A percentile compares a stretch with the other conserved stretches of the same genome.
Conservation (phyloP, 2,329 filamentous ascomycete genomes). For the Fonsecaea multimorphosa region DNA sequence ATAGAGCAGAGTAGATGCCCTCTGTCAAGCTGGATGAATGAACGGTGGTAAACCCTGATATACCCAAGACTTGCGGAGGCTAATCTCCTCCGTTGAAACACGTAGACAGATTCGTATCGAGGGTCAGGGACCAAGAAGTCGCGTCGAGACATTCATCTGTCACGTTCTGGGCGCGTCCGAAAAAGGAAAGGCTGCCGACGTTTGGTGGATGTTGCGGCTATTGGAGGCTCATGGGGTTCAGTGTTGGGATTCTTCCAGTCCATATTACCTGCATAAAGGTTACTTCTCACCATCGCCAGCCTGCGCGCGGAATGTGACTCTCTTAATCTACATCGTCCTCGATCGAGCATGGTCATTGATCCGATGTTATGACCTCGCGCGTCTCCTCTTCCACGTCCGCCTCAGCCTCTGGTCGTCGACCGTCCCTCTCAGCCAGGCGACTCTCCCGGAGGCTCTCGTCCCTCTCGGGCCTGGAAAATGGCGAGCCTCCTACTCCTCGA, state of each 20-base stretch:
- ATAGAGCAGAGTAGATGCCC: neutral
- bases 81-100: neutral
- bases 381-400: constrained; percentile 58
- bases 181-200: constrained; percentile 34
- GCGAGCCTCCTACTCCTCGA: constrained; percentile 60
- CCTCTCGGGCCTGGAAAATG: constrained; percentile 67
- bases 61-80: neutral
- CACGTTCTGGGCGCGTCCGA: constrained; percentile 32
- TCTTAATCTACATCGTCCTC: neutral
- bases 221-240: neutral
- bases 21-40: neutral
- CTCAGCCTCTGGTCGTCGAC: constrained; percentile 52
- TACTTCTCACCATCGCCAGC: constrained; percentile 6
- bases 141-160: constrained; percentile 23
- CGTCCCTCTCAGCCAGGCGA: constrained; percentile 57
- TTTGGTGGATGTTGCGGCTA: neutral
- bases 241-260: no score
- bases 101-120: neutral
- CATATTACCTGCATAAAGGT: no score
- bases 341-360: constrained; percentile 27
- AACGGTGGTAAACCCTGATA: neutral
- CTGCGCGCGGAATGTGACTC: constrained; percentile 10
- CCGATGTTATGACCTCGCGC: constrained; percentile 57
- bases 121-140: constrained; percentile 7
- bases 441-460: constrained; percentile 71